A percentile compares a stretch with the other conserved stretches of the same genome.
Evolutionary conservation across 345 rosid genomes (phyloP).

Genomic region (Eucalyptus caleyi): DNA sequence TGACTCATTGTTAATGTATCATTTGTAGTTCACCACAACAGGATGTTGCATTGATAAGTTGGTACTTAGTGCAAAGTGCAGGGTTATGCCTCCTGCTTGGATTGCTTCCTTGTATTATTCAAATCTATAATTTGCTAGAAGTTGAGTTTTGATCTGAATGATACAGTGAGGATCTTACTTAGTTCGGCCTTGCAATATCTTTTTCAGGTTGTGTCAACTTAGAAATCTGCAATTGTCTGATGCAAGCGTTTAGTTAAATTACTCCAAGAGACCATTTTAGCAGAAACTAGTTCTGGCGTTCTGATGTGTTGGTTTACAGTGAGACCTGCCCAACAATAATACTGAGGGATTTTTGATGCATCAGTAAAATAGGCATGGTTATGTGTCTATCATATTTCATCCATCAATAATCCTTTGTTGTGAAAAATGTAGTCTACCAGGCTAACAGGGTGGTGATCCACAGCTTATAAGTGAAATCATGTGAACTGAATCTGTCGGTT

Average conservation of each 20-base stretch:
- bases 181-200: background rate
- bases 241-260: background rate
- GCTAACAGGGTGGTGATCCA: background rate
- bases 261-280: background rate
- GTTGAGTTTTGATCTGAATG: background rate
- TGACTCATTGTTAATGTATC: background rate
- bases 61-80: background rate
- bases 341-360: background rate
- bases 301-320: background rate
- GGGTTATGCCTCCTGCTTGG: background rate
- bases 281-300: background rate
- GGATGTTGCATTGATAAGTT: background rate
- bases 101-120: background rate
- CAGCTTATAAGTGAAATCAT: background rate
- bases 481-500: background rate
- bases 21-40: background rate
- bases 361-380: background rate
- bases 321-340: background rate
- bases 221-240: background rate
- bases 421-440: background rate
- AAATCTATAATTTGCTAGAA: background rate
- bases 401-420: background rate
- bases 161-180: background rate
- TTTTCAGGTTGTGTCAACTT: background rate
- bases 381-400: background rate